These are phyloP conservation scores for Ricinus communis DNA, from an alignment of 345 rosid genomes.

Conservation along the genomic window DNA sequence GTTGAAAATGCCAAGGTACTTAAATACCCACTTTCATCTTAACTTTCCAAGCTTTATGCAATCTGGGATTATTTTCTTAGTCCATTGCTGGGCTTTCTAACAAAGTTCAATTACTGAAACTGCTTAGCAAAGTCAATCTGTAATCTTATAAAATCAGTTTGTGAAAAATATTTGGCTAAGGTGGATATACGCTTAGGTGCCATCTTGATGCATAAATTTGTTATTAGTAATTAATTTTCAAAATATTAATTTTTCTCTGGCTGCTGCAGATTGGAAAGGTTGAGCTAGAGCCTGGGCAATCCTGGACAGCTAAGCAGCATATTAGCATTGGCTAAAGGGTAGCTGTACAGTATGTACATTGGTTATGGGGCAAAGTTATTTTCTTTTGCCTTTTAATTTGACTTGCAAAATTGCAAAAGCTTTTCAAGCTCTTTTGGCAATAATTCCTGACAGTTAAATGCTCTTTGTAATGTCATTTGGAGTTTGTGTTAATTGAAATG, in stretches of 20 bases:
- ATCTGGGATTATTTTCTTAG: conserved; percentile 4
- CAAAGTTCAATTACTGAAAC: no score
- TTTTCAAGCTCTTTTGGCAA: conserved; percentile 1
- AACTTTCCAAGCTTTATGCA: conserved; percentile 6
- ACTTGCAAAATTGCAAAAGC: not conserved
- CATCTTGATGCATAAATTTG: not conserved
- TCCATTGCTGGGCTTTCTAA: not conserved
- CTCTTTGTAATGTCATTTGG: conserved; percentile 12
- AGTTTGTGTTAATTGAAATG: not conserved
- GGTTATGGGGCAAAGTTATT: conserved; percentile 8
- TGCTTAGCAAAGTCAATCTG: not conserved
- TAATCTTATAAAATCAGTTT: conserved; percentile 1
- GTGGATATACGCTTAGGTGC: not conserved
- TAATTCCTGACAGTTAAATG: conserved; percentile 6
- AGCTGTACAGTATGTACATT: conserved; percentile 7
- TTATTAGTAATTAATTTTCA: not conserved
- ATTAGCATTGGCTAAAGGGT: conserved; percentile 49
- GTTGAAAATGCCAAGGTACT: conserved; percentile 92
- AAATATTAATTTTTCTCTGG: conserved; percentile 16
- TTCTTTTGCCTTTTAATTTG: not conserved
- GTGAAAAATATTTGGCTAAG: not conserved
- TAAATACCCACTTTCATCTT: conserved; percentile 3
- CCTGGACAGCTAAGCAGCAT: conserved; percentile 84
- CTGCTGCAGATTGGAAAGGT: conserved; percentile 66
- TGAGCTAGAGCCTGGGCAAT: conserved; percentile 67